Conservation (phyloP, 305 asterid genomes). For the Solanum hybrid region DNA sequence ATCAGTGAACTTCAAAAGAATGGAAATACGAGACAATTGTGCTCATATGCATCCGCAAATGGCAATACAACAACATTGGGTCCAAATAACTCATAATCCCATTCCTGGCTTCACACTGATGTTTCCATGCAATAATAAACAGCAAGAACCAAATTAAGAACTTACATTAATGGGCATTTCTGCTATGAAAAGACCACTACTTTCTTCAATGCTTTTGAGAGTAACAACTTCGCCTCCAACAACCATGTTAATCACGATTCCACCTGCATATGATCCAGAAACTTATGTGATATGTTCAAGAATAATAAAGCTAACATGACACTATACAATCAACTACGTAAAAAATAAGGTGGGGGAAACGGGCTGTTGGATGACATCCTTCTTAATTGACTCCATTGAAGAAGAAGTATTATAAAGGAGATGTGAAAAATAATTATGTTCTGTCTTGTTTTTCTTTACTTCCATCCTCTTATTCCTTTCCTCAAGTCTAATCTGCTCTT, state of each 20-base stretch:
- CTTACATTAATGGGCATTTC: conserved; percentile 96
- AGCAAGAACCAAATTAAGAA: conserved; percentile 5
- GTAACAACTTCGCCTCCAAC: conserved; percentile 86
- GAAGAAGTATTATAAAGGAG: not conserved
- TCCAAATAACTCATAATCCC: not conserved
- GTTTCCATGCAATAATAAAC: not conserved
- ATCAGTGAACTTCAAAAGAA: not conserved
- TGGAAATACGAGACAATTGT: not conserved
- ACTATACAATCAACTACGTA: not conserved
- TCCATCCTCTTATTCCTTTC: not conserved
- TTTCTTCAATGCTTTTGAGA: conserved; percentile 86
- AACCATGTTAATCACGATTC: conserved; percentile 84
- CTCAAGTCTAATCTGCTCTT: not conserved
- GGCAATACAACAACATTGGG: not conserved
- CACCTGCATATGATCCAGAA: conserved; percentile 45
- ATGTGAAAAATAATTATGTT: not conserved
- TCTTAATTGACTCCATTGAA: not conserved
- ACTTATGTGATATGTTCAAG: not conserved
- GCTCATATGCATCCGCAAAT: not conserved
- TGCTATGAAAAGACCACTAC: conserved; percentile 61
- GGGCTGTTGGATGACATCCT: not conserved
- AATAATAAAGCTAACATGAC: not conserved
- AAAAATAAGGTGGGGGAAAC: not conserved
- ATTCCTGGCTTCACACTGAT: not conserved
- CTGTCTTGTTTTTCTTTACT: not conserved